Evolutionary conservation across 1,139 yeast genomes (phyloP).

Genomic region (Kurtzmaniella quercitrusa): DNA sequence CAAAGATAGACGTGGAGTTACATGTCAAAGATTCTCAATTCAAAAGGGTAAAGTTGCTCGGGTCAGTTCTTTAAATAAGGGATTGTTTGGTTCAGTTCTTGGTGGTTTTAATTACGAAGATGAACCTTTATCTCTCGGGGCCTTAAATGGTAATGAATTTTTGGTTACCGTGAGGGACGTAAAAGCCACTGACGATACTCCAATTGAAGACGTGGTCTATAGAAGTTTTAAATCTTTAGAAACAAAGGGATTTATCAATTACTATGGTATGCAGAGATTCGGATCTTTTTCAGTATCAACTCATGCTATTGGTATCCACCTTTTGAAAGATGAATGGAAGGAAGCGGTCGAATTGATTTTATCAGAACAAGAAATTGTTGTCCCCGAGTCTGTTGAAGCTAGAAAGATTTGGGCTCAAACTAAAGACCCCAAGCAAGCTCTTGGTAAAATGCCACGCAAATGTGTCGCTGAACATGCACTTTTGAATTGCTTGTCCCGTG

Average conservation of each 20-base stretch:
- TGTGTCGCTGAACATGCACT: constrained; percentile 83
- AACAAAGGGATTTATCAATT: constrained; percentile 79
- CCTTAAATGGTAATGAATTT: constrained; percentile 83
- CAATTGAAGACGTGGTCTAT: constrained; percentile 40
- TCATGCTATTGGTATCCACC: constrained; percentile 72
- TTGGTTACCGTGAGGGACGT: constrained; percentile 79
- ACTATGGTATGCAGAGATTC: constrained; percentile 95
- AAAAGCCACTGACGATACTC: constrained; percentile 21
- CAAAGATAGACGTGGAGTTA: constrained; percentile 93
- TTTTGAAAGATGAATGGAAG: constrained; percentile 74
- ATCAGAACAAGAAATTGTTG: constrained; percentile 78
- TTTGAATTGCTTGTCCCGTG: constrained; percentile 51
- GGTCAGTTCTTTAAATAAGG: constrained; percentile 69
- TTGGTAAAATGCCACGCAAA: constrained; percentile 76
- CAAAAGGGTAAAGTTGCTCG: constrained; percentile 74
- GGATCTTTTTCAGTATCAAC: constrained; percentile 95
- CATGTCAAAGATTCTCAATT: constrained; percentile 79
- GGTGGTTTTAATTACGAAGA: constrained; percentile 77
- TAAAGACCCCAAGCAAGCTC: constrained; percentile 58
- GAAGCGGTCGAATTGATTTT: constrained; percentile 73
- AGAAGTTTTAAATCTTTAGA: constrained; percentile 56
- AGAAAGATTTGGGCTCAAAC: constrained; percentile 80
- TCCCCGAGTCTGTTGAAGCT: constrained; percentile 80
- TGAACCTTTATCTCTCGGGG: constrained; percentile 68
- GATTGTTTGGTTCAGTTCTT: constrained; percentile 65